Conservation (phyloP, 176 grass and related monocot genomes). For the Avena sativa region DNA sequence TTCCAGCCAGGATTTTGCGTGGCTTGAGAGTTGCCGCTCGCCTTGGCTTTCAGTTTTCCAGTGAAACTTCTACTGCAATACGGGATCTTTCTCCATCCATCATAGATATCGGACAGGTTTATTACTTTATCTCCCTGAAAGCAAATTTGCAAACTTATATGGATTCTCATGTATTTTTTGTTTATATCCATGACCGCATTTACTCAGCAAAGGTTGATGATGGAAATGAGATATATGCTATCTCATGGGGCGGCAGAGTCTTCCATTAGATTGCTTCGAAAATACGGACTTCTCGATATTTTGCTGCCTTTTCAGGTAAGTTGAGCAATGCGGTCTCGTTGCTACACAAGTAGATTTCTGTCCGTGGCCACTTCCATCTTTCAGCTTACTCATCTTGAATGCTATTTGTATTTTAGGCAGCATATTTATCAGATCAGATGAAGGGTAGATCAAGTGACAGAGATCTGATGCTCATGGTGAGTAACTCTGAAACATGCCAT, state of each 20-base stretch:
- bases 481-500: slow-evolving; percentile 43
- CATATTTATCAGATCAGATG: slow-evolving; percentile 78
- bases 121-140: slow-evolving; percentile 37
- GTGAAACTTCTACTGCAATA: slow-evolving; percentile 72
- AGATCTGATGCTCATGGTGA: slow-evolving; percentile 84
- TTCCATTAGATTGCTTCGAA: slow-evolving; percentile 73
- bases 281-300: slow-evolving; percentile 82
- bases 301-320: slow-evolving; percentile 89
- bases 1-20: slow-evolving; percentile 93
- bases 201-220: slow-evolving; percentile 62
- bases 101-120: slow-evolving; percentile 62
- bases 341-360: slow-evolving; percentile 26
- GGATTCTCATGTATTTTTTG: slow-evolving; percentile 31
- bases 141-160: slow-evolving; percentile 1
- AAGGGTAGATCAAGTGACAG: slow-evolving; percentile 51
- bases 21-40: slow-evolving; percentile 90
- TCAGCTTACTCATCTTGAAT: slow-evolving; percentile 42
- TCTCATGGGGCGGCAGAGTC: slow-evolving; percentile 80
- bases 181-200: slow-evolving; percentile 29
- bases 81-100: slow-evolving; percentile 64
- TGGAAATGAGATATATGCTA: slow-evolving; percentile 91
- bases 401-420: slow-evolving; percentile 65
- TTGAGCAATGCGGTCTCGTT: slow-evolving; percentile 21
- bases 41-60: slow-evolving; percentile 82
- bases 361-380: neutral